Conservation (phyloP, 2,329 filamentous ascomycete species). For the Neonectria punicea region DNA sequence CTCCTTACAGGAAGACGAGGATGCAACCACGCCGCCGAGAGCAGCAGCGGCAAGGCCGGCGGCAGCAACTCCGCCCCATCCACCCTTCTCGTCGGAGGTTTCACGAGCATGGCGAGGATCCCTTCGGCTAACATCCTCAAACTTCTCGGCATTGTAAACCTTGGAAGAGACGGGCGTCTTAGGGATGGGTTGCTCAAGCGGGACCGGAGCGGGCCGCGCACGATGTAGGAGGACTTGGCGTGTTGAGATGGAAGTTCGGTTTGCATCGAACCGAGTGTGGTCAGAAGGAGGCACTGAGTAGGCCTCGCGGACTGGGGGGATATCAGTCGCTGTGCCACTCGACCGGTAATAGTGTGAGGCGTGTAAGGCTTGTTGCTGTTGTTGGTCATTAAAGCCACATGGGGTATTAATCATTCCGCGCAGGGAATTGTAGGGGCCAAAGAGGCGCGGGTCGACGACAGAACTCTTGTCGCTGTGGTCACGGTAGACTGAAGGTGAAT, state of each 20-base stretch:
- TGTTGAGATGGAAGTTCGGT: conserved; percentile 58
- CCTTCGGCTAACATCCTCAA: conserved; percentile 50
- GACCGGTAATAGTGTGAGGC: conserved; percentile 40
- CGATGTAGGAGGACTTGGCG: conserved; percentile 53
- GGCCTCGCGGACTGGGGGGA: conserved; percentile 51
- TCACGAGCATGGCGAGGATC: conserved; percentile 45
- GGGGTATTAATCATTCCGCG: conserved; percentile 64
- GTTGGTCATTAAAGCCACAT: conserved; percentile 62
- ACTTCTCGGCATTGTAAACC: conserved; percentile 68
- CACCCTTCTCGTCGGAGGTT: conserved; percentile 50
- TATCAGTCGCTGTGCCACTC: conserved; percentile 32
- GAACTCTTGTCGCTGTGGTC: conserved; percentile 54
- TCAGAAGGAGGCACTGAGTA: conserved; percentile 76
- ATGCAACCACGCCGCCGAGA: conserved; percentile 51
- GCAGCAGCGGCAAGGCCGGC: conserved; percentile 61
- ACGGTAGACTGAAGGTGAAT: conserved; percentile 40
- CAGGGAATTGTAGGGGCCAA: conserved; percentile 71
- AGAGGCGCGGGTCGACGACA: conserved; percentile 67
- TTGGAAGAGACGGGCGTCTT: conserved; percentile 76
- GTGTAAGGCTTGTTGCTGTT: conserved; percentile 31
- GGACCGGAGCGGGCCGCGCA: conserved; percentile 67
- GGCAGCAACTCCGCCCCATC: conserved; percentile 55
- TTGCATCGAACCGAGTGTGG: conserved; percentile 69
- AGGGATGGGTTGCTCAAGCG: conserved; percentile 88
- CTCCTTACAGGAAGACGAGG: conserved; percentile 37